phyloP scores from a whole-genome alignment of 2,329 filamentous ascomycete genomes.

The Dothidotthia symphoricarpi region DNA sequence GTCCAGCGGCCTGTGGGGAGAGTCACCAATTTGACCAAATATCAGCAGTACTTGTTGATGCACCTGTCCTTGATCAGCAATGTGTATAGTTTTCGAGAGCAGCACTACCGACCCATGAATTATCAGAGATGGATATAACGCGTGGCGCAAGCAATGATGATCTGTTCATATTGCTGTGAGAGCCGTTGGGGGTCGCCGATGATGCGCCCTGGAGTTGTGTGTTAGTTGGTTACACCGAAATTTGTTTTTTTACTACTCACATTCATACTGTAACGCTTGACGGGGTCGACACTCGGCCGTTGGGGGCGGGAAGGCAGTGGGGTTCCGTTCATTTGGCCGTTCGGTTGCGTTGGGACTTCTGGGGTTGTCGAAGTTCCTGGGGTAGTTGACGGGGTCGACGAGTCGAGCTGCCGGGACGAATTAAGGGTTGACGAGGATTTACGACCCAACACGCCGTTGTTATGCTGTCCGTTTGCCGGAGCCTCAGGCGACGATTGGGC shows the following conservation, averaged over 20 bases:
- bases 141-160: slow-evolving; percentile 78
- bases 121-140: slow-evolving; percentile 75
- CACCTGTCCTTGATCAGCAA: slow-evolving; percentile 56
- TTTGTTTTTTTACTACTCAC: slow-evolving; percentile 17
- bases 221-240: too few species aligned
- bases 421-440: slow-evolving; percentile 62
- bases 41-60: slow-evolving; percentile 87
- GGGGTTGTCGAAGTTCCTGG: slow-evolving; percentile 70
- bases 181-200: slow-evolving; percentile 51
- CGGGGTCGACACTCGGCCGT: slow-evolving; percentile 34
- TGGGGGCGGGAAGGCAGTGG: slow-evolving; percentile 48
- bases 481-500: slow-evolving; percentile 14
- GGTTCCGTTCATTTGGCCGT: slow-evolving; percentile 52
- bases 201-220: slow-evolving; percentile 49
- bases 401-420: slow-evolving; percentile 56
- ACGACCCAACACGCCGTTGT: slow-evolving; percentile 49
- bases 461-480: slow-evolving; percentile 18
- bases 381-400: slow-evolving; percentile 65
- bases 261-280: slow-evolving; percentile 58
- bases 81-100: slow-evolving; percentile 1
- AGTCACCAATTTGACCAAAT: slow-evolving; percentile 76
- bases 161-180: slow-evolving; percentile 51
- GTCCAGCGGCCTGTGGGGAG: slow-evolving; percentile 65
- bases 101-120: slow-evolving; percentile 69
- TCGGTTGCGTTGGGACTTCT: slow-evolving; percentile 60